Conservation (phyloP, 768 basidiomycete genomes). For the Hygrophorus pudorinus region DNA sequence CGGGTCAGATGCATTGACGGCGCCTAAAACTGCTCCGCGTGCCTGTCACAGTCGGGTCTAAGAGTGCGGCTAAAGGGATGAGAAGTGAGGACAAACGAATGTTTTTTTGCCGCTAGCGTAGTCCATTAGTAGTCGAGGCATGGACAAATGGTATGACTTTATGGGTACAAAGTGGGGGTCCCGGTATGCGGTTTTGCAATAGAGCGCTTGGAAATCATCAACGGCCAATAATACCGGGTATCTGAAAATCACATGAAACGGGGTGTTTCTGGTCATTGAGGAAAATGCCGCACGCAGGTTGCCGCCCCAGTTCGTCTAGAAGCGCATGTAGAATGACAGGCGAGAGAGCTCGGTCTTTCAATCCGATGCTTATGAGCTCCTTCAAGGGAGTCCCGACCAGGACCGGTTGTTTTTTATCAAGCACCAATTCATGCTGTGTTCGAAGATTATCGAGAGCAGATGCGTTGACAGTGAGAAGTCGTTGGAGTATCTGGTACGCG, state of each 20-base stretch:
- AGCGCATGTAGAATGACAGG: conserved; percentile 49
- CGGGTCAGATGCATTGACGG: conserved; percentile 54
- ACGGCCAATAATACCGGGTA: conserved; percentile 75
- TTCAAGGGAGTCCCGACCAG: conserved; percentile 38
- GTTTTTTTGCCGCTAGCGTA: conserved; percentile 59
- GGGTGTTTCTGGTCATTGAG: background rate
- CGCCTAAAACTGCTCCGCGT: conserved; percentile 63
- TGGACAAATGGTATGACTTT: conserved; percentile 66
- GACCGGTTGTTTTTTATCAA: conserved; percentile 38
- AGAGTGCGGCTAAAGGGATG: background rate
- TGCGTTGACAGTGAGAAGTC: conserved; percentile 51
- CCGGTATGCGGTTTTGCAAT: conserved; percentile 56
- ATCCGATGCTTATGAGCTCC: conserved; percentile 48
- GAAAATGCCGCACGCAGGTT: conserved; percentile 42
- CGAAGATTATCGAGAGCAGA: conserved; percentile 30
- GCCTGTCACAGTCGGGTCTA: conserved; percentile 28
- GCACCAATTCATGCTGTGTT: conserved; percentile 29
- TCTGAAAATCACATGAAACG: conserved; percentile 24
- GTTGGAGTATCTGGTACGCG: conserved; percentile 52
- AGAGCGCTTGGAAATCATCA: conserved; percentile 83
- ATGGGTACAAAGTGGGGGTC: conserved; percentile 63
- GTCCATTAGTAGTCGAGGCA: conserved; percentile 71
- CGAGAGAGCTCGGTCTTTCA: conserved; percentile 41
- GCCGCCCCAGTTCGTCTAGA: conserved; percentile 50
- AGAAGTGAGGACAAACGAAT: conserved; percentile 41